Conservation (phyloP, 139 green algal species). For the Diplosphaera chodatii region DNA sequence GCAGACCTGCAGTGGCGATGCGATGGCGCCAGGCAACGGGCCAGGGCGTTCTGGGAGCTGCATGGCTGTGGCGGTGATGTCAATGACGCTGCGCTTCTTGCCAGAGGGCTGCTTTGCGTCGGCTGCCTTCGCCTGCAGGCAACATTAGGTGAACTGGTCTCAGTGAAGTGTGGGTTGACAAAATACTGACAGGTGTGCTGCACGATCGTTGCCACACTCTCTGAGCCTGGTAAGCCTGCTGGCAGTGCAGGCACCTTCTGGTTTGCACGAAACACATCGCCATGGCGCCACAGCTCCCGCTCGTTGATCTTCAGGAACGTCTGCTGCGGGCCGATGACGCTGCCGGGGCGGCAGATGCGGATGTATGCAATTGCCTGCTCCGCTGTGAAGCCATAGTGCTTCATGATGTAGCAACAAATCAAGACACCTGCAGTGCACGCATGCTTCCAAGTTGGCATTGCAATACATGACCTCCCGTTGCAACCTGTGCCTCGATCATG, state of each 20-base stretch:
- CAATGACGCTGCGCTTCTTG: not conserved
- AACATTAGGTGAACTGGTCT: no score
- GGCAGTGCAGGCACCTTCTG: no score
- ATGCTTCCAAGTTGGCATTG: no score
- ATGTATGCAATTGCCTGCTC: conserved; percentile 91
- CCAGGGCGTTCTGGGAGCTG: not conserved
- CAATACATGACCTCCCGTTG: no score
- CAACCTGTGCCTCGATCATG: no score
- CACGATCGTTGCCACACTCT: no score
- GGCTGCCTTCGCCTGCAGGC: not conserved
- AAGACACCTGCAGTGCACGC: conserved; percentile 70
- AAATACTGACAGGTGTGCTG: no score
- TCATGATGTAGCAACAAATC: conserved; percentile 91
- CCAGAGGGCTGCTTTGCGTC: not conserved
- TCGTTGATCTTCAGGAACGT: conserved; percentile 72
- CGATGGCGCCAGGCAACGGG: not conserved
- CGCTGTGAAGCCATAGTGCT: conserved; percentile 80
- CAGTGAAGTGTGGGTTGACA: no score
- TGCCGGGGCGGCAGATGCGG: conserved; percentile 79
- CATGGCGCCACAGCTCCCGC: conserved; percentile 22
- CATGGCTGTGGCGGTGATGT: not conserved
- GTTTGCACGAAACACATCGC: not conserved
- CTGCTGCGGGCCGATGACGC: conserved; percentile 91
- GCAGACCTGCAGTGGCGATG: not conserved
- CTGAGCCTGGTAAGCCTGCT: no score